phyloP scores from a whole-genome alignment of 2,329 filamentous ascomycete genomes.

The Ceratocystis cubensis region DNA sequence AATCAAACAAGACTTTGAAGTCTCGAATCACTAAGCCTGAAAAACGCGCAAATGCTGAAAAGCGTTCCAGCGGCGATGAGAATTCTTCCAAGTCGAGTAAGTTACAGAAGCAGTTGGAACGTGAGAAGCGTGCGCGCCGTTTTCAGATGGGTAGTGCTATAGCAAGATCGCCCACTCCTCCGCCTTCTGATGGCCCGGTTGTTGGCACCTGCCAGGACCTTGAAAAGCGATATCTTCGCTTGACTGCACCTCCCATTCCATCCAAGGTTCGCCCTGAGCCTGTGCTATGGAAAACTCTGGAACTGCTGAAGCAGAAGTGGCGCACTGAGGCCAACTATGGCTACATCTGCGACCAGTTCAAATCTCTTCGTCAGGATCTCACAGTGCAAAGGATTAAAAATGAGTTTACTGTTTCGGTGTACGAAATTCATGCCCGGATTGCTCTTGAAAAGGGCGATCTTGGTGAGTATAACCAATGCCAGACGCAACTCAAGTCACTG shows the following conservation, averaged over 20 bases:
- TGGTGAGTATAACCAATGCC: constrained; percentile 99
- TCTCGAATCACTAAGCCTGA: constrained; percentile 28
- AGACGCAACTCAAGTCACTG: constrained; percentile 88
- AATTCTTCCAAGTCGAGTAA: constrained; percentile 57
- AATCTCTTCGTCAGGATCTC: constrained; percentile 92
- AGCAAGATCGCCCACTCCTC: constrained; percentile 41
- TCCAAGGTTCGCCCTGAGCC: constrained; percentile 75
- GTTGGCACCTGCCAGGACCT: constrained; percentile 72
- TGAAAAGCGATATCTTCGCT: constrained; percentile 88
- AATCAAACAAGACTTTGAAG: constrained; percentile 19
- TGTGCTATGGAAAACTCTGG: constrained; percentile 71
- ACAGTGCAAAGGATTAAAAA: constrained; percentile 96
- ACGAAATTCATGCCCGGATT: constrained; percentile 95
- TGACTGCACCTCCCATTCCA: constrained; percentile 80
- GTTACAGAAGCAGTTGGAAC: constrained; percentile 68
- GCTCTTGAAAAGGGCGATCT: constrained; percentile 96
- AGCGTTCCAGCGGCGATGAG: constrained; percentile 35
- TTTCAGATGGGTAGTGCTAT: constrained; percentile 56
- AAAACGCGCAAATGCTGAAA: constrained; percentile 30
- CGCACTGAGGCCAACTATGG: constrained; percentile 83
- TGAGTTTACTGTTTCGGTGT: constrained; percentile 90
- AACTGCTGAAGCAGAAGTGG: constrained; percentile 90
- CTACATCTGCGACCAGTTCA: constrained; percentile 99
- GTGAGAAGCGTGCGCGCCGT: constrained; percentile 80
- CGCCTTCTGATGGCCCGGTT: constrained; percentile 54